These are phyloP conservation scores for Blastobotrys arbuscula DNA, from an alignment of 1,139 yeast genomes.

Conservation along the genomic window DNA sequence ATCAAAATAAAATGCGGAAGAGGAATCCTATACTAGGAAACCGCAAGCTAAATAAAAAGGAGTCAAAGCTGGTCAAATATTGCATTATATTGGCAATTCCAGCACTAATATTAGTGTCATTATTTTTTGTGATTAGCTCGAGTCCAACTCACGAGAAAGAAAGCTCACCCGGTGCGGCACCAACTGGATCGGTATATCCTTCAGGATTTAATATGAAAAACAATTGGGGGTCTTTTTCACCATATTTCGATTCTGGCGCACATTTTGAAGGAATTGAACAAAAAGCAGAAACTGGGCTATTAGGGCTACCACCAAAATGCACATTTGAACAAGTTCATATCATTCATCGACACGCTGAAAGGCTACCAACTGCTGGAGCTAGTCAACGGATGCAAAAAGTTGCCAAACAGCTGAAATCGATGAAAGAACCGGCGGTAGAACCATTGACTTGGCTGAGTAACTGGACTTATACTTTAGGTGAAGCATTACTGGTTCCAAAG, in stretches of 20 bases:
- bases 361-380: constrained; percentile 37
- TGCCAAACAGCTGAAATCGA: constrained; percentile 29
- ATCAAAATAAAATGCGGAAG: background rate
- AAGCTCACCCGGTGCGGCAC: constrained; percentile 36
- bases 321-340: constrained; percentile 36
- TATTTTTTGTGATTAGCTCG: constrained; percentile 25
- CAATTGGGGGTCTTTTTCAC: constrained; percentile 40
- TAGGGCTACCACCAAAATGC: constrained; percentile 31
- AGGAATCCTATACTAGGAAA: background rate
- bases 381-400: constrained; percentile 25
- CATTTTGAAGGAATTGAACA: constrained; percentile 29
- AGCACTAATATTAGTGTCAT: constrained; percentile 23
- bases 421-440: constrained; percentile 28
- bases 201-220: constrained; percentile 38
- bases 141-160: constrained; percentile 23
- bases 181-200: constrained; percentile 35
- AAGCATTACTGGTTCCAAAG: constrained; percentile 34
- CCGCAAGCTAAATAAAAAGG: constrained; percentile 1
- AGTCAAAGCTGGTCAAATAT: constrained; percentile 8
- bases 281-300: constrained; percentile 23
- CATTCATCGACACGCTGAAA: constrained; percentile 40
- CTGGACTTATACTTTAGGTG: constrained; percentile 35
- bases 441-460: constrained; percentile 30
- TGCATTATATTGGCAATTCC: constrained; percentile 27
- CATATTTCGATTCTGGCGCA: constrained; percentile 38